A percentile compares a stretch with the other conserved stretches of the same genome.
Evolutionary conservation across 192 early-diverging fungal species (phyloP).

Genomic region (Dispira simplex): DNA sequence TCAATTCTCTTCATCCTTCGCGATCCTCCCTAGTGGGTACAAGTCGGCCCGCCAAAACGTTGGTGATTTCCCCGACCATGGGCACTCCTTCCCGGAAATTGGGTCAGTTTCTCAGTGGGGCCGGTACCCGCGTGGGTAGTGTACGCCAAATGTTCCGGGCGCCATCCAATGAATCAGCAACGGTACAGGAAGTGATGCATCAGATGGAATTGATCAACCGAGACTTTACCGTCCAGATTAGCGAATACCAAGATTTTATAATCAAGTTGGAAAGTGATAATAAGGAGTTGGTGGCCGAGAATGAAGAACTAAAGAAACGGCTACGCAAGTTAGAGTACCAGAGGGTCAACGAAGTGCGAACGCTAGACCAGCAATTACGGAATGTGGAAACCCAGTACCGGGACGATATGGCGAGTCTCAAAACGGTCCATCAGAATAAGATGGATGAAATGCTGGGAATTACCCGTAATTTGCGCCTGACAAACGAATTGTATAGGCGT

Average conservation of each 20-base stretch:
- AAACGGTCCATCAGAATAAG: slow-evolving; percentile 2
- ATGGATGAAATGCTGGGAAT: neutral
- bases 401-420: slow-evolving; percentile 3
- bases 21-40: neutral
- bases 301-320: neutral
- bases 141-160: slow-evolving; percentile 2
- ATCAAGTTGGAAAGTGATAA: slow-evolving; percentile 7
- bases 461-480: neutral
- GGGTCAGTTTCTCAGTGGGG: neutral
- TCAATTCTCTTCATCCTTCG: neutral
- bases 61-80: slow-evolving; percentile 7
- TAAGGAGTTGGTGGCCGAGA: neutral
- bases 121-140: neutral
- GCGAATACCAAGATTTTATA: slow-evolving; percentile 11
- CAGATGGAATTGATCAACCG: slow-evolving; percentile 11
- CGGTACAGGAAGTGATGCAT: slow-evolving; percentile 9
- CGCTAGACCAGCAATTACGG: neutral
- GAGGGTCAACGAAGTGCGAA: neutral
- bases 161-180: slow-evolving; percentile 7
- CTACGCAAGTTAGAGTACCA: slow-evolving; percentile 9
- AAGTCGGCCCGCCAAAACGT: neutral
- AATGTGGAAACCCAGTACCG: neutral
- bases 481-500: neutral
- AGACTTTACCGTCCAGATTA: slow-evolving; percentile 10
- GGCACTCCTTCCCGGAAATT: neutral